Evolutionary conservation across 257 asterid genomes (phyloP), one percentile per base, ranked within the genome.

Genomic region (Eustoma russellianum): DNA sequence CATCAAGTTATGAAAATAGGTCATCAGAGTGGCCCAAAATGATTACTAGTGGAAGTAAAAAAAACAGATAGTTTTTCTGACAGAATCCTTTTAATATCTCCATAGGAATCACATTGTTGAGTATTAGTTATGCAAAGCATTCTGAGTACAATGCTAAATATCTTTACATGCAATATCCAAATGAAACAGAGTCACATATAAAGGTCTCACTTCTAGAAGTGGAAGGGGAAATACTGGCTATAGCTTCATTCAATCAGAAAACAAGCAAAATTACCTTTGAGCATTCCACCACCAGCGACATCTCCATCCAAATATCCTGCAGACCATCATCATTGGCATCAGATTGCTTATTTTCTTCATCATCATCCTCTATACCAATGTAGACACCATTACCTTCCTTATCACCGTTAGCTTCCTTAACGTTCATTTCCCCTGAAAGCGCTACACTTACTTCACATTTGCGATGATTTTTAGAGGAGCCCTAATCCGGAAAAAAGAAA

Each of bases 281-380:
- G 79, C 70, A 69, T 75, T 87, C 98, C 19, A 87, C 52, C 16
- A 88, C 94, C 66, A 81, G 72, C 18, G 66, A 60, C 96, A 90
- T 83, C 67, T 82, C 80, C 51, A 73, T 79, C 98, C 98, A 91
- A 46, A 87, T 84, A 66, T 80, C 95, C 61, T 70, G 82, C 48
- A 87, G 68, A 47, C 90, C 93, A 66, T 91, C 96, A 52, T 73
- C 64, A 65, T 70, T 66, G 40, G 69, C 50, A 54, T 73, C 79
- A 44, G 83, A 65, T 46, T 49, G 60, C 41, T 70, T 81, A 49
- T 55, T 72, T 61, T 56, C 74, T 43, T 72, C 88, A 28, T 83
- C 88, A 46, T 79, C 89, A 56, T 83, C 89, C 48, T 79, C 85
- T 28, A 69, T 58, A 34, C 91, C 91, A 66, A 78, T 77, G 70